Base-by-base conservation (phyloP, 345 rosid genomes). In the Lumnitzera racemosa region DNA sequence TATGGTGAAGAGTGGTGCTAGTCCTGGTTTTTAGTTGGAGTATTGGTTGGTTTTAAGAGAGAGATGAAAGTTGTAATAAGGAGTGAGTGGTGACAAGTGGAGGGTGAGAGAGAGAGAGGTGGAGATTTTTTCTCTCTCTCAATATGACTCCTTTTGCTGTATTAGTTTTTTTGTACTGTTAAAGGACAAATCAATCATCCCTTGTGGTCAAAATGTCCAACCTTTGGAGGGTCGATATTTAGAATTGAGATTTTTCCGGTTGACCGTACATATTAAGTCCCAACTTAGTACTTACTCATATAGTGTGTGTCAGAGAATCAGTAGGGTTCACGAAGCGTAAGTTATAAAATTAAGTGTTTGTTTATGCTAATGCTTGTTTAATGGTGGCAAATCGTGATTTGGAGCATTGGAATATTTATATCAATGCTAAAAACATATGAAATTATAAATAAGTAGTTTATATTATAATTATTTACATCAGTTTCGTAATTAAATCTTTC, bases 21-120 rank as follows among this genome's bases (percentile, higher is more conserved):
- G 81, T 74, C 89, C 82, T 80, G 55, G 86, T 78, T 81, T 86
- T 73, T 65, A 74, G 87, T 76, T 56, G 65, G 67, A 71, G 81
- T 61, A 60, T 74, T 74, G 81, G 79, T 63, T 68, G 47, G 55
- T 70, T 73, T 76, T 60, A 67, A 63, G 72, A 5, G 56, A 10
- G 24, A 52, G 74, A 58, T 16, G 63, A 56, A 65, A 49, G 47
- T 47, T 63, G 57, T n/a, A 57, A 58, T 27, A 61, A 47, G 24
- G 58, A 57, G 58, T 15, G 43, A 51, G 61, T 61, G 50, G 52
- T 43, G 63, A 55, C 72, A 47, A 55, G 36, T 52, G 29, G 49
- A 55, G 31, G 58, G 65, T 25, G 47, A 46, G 16, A 24, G 15
- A 49, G 29, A 54, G 57, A 59, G 73, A 64, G 47, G 20, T 15